Conservation (phyloP, 176 grass and related monocot genomes). For the Elaeis guineensis region DNA sequence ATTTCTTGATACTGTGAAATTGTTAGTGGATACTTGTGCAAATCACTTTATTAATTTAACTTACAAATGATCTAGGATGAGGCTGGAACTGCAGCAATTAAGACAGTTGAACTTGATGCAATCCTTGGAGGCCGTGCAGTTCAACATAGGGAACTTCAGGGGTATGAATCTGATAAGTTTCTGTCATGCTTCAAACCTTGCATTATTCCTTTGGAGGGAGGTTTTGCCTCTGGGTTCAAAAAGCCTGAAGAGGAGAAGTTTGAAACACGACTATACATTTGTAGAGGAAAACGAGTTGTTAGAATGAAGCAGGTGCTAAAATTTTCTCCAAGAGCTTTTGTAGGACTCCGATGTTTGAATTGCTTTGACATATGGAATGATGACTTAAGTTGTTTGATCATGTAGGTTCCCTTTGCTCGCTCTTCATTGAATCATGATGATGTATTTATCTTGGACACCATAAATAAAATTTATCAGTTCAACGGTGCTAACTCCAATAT, state of each 20-base stretch:
- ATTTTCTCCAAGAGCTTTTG: not conserved
- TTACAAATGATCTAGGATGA: conserved; percentile 58
- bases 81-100: conserved; percentile 92
- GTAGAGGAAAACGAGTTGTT: conserved; percentile 85
- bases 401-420: conserved; percentile 16
- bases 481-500: conserved; percentile 19
- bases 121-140: conserved; percentile 91
- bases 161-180: conserved; percentile 95
- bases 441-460: conserved; percentile 18
- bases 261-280: conserved; percentile 70
- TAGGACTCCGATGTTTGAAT: too few species aligned
- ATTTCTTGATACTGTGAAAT: not conserved
- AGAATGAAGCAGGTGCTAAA: conserved; percentile 80
- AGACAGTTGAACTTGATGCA: conserved; percentile 86
- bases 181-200: conserved; percentile 94
- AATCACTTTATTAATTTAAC: conserved; percentile 3
- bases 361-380: too few species aligned
- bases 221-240: conserved; percentile 95
- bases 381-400: not conserved
- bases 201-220: conserved; percentile 96
- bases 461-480: conserved; percentile 18
- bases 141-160: conserved; percentile 87
- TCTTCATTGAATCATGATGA: conserved; percentile 23
- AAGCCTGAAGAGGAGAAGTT: conserved; percentile 77
- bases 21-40: not conserved